Evolutionary conservation across 2,329 filamentous ascomycete species (phyloP), one percentile per base, ranked within the genome.

Genomic region (Bipolaris zeicola): DNA sequence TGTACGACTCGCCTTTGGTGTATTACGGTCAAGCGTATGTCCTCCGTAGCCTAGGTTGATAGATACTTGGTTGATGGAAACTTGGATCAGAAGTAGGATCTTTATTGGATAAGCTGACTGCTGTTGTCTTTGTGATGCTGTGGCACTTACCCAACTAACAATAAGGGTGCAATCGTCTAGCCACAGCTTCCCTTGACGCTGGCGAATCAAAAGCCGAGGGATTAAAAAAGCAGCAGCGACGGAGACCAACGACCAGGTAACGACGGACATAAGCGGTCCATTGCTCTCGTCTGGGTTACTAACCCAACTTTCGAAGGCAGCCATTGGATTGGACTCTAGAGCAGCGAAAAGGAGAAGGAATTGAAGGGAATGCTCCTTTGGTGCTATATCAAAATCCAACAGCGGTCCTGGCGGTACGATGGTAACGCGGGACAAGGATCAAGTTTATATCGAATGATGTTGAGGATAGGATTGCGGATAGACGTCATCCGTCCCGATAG

Each of bases 131-230:
- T 18, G 38, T 33, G 38, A 50, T 43, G 38, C 26, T 42, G 14
- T 36, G 38, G 38, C 38, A 55, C 49, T 44, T 61, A 58, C 58
- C 58, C 58, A 61, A 41, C 55, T 59, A 36, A 58, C 43, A 26
- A 31, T 11, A 42, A 61, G 52, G 45, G 52, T 48, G 36, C 49
- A 46, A 42, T 61, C 58, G 34, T 61, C 58, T 14, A 61, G 41
- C 58, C 58, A 61, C 45, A 61, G 33, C 45, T 61, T 58, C 31
- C 55, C 58, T 45, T 59, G 58, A 34, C 49, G 38, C 18, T 56
- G 55, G 41, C 58, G 58, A 51, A 61, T 61, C 20, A 36, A 52
- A 24, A 58, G 49, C 36, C 58, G 48, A 42, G 51, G 18, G 28
- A 50, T 33, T 18, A 61, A 43, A 38, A 58, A 61, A n/a, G 22